Conservation (phyloP, 2,329 filamentous ascomycete species). For the Chalaropsis thielavioides region DNA sequence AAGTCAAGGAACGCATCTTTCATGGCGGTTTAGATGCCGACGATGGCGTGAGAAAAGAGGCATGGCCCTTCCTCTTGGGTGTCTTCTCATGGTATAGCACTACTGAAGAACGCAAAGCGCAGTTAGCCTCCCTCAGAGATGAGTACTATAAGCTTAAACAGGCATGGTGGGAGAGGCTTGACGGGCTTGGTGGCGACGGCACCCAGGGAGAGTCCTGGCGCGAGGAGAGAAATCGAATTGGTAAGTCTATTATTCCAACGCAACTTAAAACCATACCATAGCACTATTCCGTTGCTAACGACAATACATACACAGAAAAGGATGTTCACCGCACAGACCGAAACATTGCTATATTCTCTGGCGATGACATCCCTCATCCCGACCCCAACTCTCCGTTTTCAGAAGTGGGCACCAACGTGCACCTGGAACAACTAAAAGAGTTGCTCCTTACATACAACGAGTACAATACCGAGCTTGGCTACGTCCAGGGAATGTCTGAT, state of each 20-base stretch:
- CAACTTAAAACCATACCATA: not conserved
- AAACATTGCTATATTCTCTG: slow-evolving; percentile 84
- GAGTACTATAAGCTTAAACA: slow-evolving; percentile 91
- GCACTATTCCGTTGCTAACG: slow-evolving; percentile 18
- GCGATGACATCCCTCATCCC: slow-evolving; percentile 91
- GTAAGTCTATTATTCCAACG: slow-evolving; percentile 43
- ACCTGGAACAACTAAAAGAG: slow-evolving; percentile 97
- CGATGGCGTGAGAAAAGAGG: slow-evolving; percentile 87
- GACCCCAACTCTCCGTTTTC: slow-evolving; percentile 93
- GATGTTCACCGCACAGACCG: slow-evolving; percentile 96
- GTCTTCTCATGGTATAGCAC: slow-evolving; percentile 91
- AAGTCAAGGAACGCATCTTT: slow-evolving; percentile 95
- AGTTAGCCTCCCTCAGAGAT: slow-evolving; percentile 73
- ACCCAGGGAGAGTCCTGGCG: slow-evolving; percentile 93
- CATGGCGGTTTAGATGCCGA: slow-evolving; percentile 81
- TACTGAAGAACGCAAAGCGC: slow-evolving; percentile 65
- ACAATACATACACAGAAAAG: slow-evolving; percentile 54
- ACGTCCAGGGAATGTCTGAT: slow-evolving; percentile 98
- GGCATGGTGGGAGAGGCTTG: slow-evolving; percentile 87
- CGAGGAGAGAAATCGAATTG: slow-evolving; percentile 83
- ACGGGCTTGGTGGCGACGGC: slow-evolving; percentile 63
- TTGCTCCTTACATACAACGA: slow-evolving; percentile 98
- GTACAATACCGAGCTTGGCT: slow-evolving; percentile 87
- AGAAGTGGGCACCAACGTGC: slow-evolving; percentile 84
- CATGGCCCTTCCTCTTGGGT: slow-evolving; percentile 86